Evolutionary conservation across 1,139 yeast genomes (phyloP).

Genomic region (Saccharomycopsis phalli): DNA sequence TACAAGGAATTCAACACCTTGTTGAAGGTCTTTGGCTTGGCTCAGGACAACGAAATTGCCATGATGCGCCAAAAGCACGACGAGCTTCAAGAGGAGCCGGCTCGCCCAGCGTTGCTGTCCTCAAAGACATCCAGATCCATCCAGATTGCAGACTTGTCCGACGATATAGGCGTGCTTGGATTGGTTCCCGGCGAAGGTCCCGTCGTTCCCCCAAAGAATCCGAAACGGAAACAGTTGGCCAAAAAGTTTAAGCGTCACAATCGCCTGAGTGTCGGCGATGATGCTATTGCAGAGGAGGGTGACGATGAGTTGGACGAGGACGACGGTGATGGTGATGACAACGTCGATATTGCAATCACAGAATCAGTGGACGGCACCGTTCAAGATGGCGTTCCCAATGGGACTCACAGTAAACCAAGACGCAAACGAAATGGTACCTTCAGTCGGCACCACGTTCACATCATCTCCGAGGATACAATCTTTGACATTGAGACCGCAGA

Average conservation of each 20-base stretch:
- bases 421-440: constrained; percentile 32
- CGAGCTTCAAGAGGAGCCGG: constrained; percentile 2
- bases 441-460: constrained; percentile 32
- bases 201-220: background rate
- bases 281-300: constrained; percentile 1
- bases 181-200: constrained; percentile 32
- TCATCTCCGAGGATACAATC: constrained; percentile 41
- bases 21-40: constrained; percentile 44
- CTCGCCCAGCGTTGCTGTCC: constrained; percentile 4
- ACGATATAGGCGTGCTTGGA: constrained; percentile 33
- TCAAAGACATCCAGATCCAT: constrained; percentile 17
- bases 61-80: background rate
- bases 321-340: background rate
- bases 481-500: constrained; percentile 75
- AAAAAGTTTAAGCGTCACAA: background rate
- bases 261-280: background rate
- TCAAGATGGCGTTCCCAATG: background rate
- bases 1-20: constrained; percentile 63
- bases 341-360: background rate
- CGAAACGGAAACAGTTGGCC: background rate
- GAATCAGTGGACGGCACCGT: background rate
- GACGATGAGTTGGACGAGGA: constrained; percentile 8
- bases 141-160: constrained; percentile 13
- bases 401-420: background rate
- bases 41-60: constrained; percentile 34